Evolutionary conservation across 768 basidiomycete genomes (phyloP).

Genomic region (Sistotremastrum suecicum): DNA sequence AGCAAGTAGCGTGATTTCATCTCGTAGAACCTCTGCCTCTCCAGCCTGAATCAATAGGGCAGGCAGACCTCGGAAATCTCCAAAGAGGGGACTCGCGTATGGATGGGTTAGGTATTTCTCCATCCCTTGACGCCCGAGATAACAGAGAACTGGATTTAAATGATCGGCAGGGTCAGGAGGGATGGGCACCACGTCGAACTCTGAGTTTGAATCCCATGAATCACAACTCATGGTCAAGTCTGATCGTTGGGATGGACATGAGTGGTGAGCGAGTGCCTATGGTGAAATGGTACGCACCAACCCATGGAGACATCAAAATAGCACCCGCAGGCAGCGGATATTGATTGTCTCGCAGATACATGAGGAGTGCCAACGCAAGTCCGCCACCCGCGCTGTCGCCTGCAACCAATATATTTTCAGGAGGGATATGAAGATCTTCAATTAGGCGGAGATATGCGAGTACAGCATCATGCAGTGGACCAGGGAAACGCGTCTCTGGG

Average conservation of each 20-base stretch:
- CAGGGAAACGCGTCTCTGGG: conserved; percentile 89
- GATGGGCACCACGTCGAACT: conserved; percentile 70
- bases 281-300: conserved; percentile 44
- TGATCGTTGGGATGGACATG: conserved; percentile 14
- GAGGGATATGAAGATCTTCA: conserved; percentile 79
- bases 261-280: conserved; percentile 3
- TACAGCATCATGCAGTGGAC: conserved; percentile 77
- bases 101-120: conserved; percentile 86
- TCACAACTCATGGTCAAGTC: conserved; percentile 95
- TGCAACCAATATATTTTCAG: conserved; percentile 77
- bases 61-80: conserved; percentile 73
- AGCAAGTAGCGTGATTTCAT: conserved; percentile 82
- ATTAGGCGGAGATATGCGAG: conserved; percentile 75
- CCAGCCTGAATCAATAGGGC: conserved; percentile 87
- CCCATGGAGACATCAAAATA: conserved; percentile 91
- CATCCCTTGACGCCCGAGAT: conserved; percentile 63
- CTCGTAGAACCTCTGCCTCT: conserved; percentile 89
- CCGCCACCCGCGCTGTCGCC: conserved; percentile 96
- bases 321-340: conserved; percentile 77
- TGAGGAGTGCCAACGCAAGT: conserved; percentile 65
- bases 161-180: conserved; percentile 62
- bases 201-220: conserved; percentile 91
- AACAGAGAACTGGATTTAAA: conserved; percentile 87
- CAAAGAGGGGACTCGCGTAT: conserved; percentile 91
- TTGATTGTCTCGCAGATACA: conserved; percentile 89